phyloP scores from a whole-genome alignment of 345 rosid species.

The Aegle marmelos region DNA sequence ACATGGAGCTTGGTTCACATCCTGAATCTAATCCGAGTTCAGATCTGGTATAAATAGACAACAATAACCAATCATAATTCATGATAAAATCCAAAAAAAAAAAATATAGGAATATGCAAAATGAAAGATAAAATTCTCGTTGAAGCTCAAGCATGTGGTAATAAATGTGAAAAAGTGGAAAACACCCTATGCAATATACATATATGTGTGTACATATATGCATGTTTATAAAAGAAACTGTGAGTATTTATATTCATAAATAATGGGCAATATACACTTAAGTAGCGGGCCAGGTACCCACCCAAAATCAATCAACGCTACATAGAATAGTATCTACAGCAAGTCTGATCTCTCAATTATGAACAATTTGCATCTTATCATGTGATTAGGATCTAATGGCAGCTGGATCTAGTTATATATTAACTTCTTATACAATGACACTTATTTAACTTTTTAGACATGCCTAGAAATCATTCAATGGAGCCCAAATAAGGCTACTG shows the following conservation, averaged over 20 bases:
- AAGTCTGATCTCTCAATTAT: background rate
- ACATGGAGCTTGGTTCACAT: conserved; percentile 56
- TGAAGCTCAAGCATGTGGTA: background rate
- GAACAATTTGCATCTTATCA: background rate
- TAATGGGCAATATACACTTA: too few relatives aligned
- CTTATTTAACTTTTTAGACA: background rate
- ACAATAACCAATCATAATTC: conserved; percentile 16
- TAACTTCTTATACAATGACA: background rate
- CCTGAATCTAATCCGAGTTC: conserved; percentile 91
- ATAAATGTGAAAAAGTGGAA: background rate
- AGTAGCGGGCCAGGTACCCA: too few relatives aligned
- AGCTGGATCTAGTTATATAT: background rate
- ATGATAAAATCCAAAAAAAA: conserved; percentile 14
- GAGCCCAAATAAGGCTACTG: background rate
- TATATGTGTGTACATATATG: too few relatives aligned
- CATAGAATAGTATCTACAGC: background rate
- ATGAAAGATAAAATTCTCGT: background rate
- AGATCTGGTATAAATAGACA: conserved; percentile 47
- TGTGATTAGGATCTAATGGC: background rate
- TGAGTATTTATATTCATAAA: too few relatives aligned
- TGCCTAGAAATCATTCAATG: background rate
- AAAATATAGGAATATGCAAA: background rate
- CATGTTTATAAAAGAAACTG: too few relatives aligned
- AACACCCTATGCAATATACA: background rate
- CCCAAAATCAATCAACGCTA: too few relatives aligned